Base-by-base conservation (phyloP, 306 rosid species). In the Trifolium dubium region DNA sequence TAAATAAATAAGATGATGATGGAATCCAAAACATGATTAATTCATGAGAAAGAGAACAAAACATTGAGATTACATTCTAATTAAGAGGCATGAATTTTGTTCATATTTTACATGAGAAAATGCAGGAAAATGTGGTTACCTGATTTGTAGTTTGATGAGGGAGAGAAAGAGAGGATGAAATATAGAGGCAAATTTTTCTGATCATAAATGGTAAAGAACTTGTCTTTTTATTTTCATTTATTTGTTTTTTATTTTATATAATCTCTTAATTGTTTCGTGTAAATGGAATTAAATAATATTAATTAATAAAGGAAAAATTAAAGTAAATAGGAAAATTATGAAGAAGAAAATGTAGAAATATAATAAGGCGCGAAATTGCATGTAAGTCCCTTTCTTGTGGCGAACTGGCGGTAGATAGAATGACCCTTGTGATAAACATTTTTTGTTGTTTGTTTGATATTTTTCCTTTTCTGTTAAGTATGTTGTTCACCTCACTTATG, bases 121-220 rank as follows among this genome's bases (percentile, higher is more conserved):
- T 50, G 54, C 34, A 69, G 39, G 4, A 63, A 73, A 71, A 72
- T 13, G 32, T 14, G 37, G 32, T 23, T 78, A 86, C 90, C 91
- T 82, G 80, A 69, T 83, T 77, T 75, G 82, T 77, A 78, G 83
- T 79, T 80, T 80, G 83, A 67, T 34, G 82, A 79, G 73, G 35
- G 78, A 78, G n/a, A 23, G 23, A 23, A 72, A 71, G 74, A 54
- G 55, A 80, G 56, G 74, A 55, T 75, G 77, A 54, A 77, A 50
- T 54, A 47, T 44, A 64, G 78, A 71, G 65, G 61, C 76, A 53
- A 60, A 39, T 72, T 64, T 29, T 67, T 60, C 44, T 53, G 76
- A 81, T 79, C 64, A 72, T 41, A 70, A 44, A 67, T 29, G 67
- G 64, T 23, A 28, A 56, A 32, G 43, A 70, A 55, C 68, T 69